These are phyloP conservation scores for Lecanicillium sp. DNA, from an alignment of 2,329 filamentous ascomycete species.

Conservation along the genomic window DNA sequence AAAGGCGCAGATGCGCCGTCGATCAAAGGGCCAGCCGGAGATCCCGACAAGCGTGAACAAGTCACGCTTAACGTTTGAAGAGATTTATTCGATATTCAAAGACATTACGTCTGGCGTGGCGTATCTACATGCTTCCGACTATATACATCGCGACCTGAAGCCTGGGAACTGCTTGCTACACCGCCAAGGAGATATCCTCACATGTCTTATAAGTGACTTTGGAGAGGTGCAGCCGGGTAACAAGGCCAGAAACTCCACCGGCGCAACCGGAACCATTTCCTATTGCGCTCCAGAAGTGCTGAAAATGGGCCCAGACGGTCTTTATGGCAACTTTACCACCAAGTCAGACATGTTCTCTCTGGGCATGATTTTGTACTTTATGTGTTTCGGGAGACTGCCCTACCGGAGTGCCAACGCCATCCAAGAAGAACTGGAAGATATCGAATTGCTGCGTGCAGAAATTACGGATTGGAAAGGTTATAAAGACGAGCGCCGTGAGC, in stretches of 20 bases:
- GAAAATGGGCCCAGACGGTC: constrained; percentile 57
- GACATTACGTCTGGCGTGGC: constrained; percentile 90
- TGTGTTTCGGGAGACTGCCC: constrained; percentile 87
- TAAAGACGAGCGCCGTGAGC: constrained; percentile 63
- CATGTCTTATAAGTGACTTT: constrained; percentile 92
- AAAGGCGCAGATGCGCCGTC: constrained; percentile 77
- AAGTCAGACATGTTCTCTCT: constrained; percentile 98
- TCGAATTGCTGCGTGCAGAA: constrained; percentile 76
- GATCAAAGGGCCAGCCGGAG: constrained; percentile 71
- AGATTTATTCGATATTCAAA: constrained; percentile 94
- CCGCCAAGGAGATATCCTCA: constrained; percentile 59
- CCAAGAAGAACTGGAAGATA: constrained; percentile 86
- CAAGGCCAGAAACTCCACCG: constrained; percentile 75
- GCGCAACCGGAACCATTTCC: constrained; percentile 90
- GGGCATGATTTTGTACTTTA: constrained; percentile 97
- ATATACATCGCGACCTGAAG: constrained; percentile 93
- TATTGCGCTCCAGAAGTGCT: constrained; percentile 96
- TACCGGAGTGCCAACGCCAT: constrained; percentile 78
- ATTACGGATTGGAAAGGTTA: constrained; percentile 86
- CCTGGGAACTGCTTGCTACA: constrained; percentile 93
- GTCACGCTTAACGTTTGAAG: constrained; percentile 61
- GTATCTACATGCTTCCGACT: constrained; percentile 83
- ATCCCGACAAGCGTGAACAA: constrained; percentile 42
- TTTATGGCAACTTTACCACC: constrained; percentile 86
- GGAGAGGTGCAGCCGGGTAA: constrained; percentile 90